Conservation (phyloP, 768 basidiomycete species). For the Serendipita sp. region DNA sequence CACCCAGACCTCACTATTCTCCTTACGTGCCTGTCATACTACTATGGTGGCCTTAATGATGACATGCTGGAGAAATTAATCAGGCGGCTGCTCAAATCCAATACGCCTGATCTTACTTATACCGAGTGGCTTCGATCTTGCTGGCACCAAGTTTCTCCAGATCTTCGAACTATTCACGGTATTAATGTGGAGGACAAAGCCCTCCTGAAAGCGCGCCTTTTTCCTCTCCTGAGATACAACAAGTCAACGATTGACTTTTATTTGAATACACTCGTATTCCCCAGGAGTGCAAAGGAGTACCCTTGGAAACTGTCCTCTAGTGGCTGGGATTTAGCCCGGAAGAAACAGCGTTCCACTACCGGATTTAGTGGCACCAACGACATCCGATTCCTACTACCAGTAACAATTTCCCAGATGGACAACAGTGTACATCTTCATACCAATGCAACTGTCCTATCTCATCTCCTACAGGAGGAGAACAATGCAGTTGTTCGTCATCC, state of each 20-base stretch:
- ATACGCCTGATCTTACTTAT: constrained; percentile 30
- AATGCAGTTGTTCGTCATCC: constrained; percentile 6
- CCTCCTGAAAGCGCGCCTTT: constrained; percentile 19
- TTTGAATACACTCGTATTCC: constrained; percentile 32
- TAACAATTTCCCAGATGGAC: constrained; percentile 23
- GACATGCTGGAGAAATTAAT: constrained; percentile 27
- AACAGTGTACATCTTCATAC: constrained; percentile 28
- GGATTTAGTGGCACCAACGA: constrained; percentile 47
- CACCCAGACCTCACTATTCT: constrained; percentile 35
- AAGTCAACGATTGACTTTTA: constrained; percentile 31
- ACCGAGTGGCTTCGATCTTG: constrained; percentile 22
- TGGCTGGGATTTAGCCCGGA: constrained; percentile 37
- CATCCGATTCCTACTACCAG: constrained; percentile 18
- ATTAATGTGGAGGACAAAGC: constrained; percentile 29
- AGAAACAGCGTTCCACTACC: constrained; percentile 24
- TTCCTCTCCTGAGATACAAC: constrained; percentile 26
- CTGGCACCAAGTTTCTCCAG: constrained; percentile 17
- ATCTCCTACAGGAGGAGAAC: constrained; percentile 18
- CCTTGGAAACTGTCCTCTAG: constrained; percentile 32
- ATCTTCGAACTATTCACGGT: constrained; percentile 22
- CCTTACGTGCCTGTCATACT: constrained; percentile 34
- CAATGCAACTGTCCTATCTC: constrained; percentile 26
- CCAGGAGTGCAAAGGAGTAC: constrained; percentile 35
- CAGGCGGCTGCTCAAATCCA: constrained; percentile 24
- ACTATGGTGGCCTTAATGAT: constrained; percentile 30